A percentile compares a stretch with the other conserved stretches of the same genome.
These are phyloP conservation scores for Dysphania ambrosioides DNA, from an alignment of 148 eudicot genomes.

Conservation along the genomic window DNA sequence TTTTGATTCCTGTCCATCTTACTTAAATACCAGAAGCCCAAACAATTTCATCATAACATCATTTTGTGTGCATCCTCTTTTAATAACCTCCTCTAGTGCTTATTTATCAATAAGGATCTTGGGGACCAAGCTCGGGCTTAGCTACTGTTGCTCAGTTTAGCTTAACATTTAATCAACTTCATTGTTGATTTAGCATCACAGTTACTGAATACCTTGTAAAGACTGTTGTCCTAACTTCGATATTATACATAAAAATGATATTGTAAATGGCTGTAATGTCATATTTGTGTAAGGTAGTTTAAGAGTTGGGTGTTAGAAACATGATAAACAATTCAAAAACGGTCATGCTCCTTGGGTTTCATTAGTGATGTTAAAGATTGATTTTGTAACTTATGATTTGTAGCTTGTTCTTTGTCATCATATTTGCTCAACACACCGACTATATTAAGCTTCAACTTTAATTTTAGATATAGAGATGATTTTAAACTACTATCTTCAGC, in stretches of 20 bases:
- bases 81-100: too few relatives aligned
- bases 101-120: too few relatives aligned
- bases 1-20: too few relatives aligned
- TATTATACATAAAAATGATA: too few relatives aligned
- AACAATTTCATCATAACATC: too few relatives aligned
- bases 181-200: too few relatives aligned
- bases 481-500: neutral
- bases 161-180: neutral
- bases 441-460: neutral
- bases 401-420: neutral
- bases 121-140: too few relatives aligned
- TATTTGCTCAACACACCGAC: neutral
- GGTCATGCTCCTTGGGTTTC: neutral
- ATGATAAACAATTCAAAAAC: neutral
- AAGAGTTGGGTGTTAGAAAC: neutral
- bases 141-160: neutral
- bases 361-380: neutral
- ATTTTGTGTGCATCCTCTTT: too few relatives aligned
- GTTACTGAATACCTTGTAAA: neutral
- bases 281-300: neutral
- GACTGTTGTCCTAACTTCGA: neutral
- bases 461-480: neutral
- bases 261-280: too few relatives aligned
- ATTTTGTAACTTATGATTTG: neutral
- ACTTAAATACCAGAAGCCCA: too few relatives aligned